Conservation (phyloP, 345 rosid species). For the Melastoma malabathricum region DNA sequence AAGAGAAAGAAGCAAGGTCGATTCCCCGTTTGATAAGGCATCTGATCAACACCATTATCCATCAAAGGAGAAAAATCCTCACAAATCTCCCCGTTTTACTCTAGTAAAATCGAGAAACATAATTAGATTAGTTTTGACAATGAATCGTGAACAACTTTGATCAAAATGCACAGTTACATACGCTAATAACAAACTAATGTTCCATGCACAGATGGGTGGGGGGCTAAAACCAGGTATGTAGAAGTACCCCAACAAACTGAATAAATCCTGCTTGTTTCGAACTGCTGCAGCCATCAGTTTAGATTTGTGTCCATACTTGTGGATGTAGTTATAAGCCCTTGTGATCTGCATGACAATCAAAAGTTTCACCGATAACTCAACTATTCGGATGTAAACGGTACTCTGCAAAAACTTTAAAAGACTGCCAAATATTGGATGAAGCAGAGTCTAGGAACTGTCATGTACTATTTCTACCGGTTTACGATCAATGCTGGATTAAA, state of each 20-base stretch:
- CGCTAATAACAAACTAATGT: too few species aligned
- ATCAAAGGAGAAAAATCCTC: too few species aligned
- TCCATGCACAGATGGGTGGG: neutral
- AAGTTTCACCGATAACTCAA: too few species aligned
- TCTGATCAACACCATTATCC: too few species aligned
- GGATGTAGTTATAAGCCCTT: slow-evolving; percentile 79
- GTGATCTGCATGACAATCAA: slow-evolving; percentile 25
- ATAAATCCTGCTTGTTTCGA: slow-evolving; percentile 88
- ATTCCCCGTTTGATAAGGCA: slow-evolving; percentile 3
- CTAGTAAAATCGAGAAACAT: too few species aligned
- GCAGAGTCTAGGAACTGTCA: neutral
- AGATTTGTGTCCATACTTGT: slow-evolving; percentile 82
- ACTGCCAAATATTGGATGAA: neutral
- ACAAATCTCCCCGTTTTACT: too few species aligned
- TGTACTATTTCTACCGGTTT: too few species aligned
- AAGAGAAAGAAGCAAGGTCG: slow-evolving; percentile 2
- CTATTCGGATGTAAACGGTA: too few species aligned
- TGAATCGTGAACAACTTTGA: too few species aligned
- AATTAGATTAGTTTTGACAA: too few species aligned
- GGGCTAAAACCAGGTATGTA: neutral
- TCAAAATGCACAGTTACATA: too few species aligned
- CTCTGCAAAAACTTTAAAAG: neutral
- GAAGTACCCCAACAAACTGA: slow-evolving; percentile 77
- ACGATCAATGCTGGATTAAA: too few species aligned
- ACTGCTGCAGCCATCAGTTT: slow-evolving; percentile 98